Evolutionary conservation across 2,329 filamentous ascomycete species (phyloP).

Genomic region (Aspergillus flavus): DNA sequence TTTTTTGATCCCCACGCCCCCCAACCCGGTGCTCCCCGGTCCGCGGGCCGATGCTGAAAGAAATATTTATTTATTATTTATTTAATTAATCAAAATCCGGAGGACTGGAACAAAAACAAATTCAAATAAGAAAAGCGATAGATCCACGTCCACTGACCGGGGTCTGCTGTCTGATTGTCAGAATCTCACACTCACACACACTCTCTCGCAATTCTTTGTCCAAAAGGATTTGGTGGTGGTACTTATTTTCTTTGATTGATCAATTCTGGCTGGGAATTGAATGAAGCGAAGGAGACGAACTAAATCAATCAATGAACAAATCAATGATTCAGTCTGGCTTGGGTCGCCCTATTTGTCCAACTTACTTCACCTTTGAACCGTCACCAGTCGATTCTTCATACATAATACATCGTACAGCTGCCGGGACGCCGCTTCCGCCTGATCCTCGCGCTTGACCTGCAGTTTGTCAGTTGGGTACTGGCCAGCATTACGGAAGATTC

Average conservation of each 20-base stretch:
- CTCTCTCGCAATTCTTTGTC: not conserved
- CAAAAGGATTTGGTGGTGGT: not conserved
- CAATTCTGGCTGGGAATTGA: conserved; percentile 2
- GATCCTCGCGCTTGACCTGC: conserved; percentile 26
- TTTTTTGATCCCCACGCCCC: conserved; percentile 21
- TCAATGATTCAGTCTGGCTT: conserved; percentile 8
- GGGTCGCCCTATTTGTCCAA: conserved; percentile 4
- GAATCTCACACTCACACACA: not conserved
- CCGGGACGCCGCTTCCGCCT: conserved; percentile 27
- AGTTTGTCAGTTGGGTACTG: conserved; percentile 10
- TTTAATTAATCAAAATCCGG: not conserved
- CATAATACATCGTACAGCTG: conserved; percentile 16
- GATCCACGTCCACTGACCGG: conserved; percentile 19
- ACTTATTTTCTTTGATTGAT: conserved; percentile 11
- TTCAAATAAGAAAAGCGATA: conserved; percentile 17
- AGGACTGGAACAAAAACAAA: not conserved
- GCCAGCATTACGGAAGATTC: conserved; percentile 16
- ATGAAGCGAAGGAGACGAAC: not conserved
- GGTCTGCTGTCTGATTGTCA: conserved; percentile 15
- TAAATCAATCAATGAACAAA: not conserved
- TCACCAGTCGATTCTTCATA: conserved; percentile 13
- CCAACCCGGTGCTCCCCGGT: conserved; percentile 28
- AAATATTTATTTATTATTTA: conserved; percentile 7
- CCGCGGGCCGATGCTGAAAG: conserved; percentile 18
- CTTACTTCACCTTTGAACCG: not conserved